These are phyloP conservation scores for Penicillium canariense DNA, from an alignment of 495 filamentous ascomycete species.

Conservation along the genomic window DNA sequence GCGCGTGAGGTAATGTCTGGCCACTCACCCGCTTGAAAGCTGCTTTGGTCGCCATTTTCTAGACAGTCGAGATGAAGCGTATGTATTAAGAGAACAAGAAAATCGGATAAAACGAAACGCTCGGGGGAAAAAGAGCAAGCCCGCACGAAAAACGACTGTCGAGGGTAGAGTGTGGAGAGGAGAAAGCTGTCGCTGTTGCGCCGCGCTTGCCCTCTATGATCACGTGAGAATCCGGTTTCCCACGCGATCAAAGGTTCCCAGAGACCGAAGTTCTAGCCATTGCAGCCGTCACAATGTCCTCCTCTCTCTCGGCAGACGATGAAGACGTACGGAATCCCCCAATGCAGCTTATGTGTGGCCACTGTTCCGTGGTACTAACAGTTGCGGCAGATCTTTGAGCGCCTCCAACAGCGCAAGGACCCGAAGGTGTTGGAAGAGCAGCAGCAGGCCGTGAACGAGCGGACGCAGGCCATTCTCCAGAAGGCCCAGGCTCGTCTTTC, in stretches of 20 bases:
- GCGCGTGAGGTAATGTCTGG: not conserved
- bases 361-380: slow-evolving; percentile 5
- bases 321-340: slow-evolving; percentile 32
- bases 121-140: not conserved
- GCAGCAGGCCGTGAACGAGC: slow-evolving; percentile 59
- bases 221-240: slow-evolving; percentile 29
- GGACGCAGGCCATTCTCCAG: slow-evolving; percentile 61
- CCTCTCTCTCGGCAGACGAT: slow-evolving; percentile 42
- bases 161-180: not conserved
- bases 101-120: not conserved
- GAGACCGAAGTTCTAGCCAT: slow-evolving; percentile 29
- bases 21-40: slow-evolving; percentile 77
- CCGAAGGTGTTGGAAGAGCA: slow-evolving; percentile 59
- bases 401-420: slow-evolving; percentile 60
- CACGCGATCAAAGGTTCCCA: slow-evolving; percentile 16
- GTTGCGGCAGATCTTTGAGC: slow-evolving; percentile 58
- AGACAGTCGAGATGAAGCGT: not conserved
- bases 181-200: slow-evolving; percentile 2
- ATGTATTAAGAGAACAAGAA: not conserved
- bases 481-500: slow-evolving; percentile 62
- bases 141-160: slow-evolving; percentile 2
- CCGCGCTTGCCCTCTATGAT: slow-evolving; percentile 2
- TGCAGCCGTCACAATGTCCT: slow-evolving; percentile 45
- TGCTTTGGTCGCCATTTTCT: slow-evolving; percentile 73
- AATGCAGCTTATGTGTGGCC: slow-evolving; percentile 1